These are phyloP conservation scores for Metarhizium album DNA, from an alignment of 2,329 filamentous ascomycete species.

Conservation along the genomic window DNA sequence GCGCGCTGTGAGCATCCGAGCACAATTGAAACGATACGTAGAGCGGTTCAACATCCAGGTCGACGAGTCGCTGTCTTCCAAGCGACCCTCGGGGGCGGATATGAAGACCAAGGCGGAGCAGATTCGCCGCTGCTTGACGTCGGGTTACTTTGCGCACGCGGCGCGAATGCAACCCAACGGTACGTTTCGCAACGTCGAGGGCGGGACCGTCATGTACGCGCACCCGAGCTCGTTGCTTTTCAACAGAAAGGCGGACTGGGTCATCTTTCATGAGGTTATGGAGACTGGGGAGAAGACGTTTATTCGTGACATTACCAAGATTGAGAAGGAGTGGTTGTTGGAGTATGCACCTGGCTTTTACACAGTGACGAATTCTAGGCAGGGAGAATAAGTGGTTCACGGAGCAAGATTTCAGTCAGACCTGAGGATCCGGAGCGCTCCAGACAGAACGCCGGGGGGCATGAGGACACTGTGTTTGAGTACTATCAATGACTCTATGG, in stretches of 20 bases:
- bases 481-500: too few relatives aligned
- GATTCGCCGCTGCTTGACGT: conserved; percentile 74
- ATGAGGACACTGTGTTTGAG: too few relatives aligned
- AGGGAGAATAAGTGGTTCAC: neutral
- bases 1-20: conserved; percentile 74
- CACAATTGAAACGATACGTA: conserved; percentile 76
- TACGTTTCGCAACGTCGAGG: conserved; percentile 76
- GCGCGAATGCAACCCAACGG: conserved; percentile 92
- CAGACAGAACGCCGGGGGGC: neutral
- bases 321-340: conserved; percentile 84
- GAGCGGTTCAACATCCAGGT: conserved; percentile 70
- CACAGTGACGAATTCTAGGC: conserved; percentile 33
- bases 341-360: conserved; percentile 86
- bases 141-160: conserved; percentile 87
- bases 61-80: conserved; percentile 46
- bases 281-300: conserved; percentile 82
- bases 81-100: conserved; percentile 19
- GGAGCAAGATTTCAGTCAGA: neutral
- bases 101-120: conserved; percentile 46
- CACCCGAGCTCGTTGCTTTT: conserved; percentile 94
- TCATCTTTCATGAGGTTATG: conserved; percentile 88
- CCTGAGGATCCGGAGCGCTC: neutral
- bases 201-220: conserved; percentile 66
- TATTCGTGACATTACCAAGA: conserved; percentile 84
- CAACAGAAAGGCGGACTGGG: conserved; percentile 93